Evolutionary conservation across 73 alveolate genomes (phyloP).

Genomic region (Tetrahymena thermophila): DNA sequence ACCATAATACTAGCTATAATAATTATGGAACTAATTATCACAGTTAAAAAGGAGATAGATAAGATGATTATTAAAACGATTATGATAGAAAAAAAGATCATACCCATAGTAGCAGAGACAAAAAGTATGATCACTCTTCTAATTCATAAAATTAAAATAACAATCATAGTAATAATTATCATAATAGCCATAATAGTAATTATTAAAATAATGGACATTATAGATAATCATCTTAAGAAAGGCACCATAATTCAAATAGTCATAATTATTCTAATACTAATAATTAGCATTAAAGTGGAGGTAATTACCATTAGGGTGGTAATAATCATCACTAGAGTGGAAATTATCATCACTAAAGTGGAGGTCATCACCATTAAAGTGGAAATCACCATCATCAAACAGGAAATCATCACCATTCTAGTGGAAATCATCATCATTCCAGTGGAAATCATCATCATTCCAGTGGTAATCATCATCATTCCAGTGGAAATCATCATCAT

Average conservation of each 20-base stretch:
- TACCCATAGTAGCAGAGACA: background rate
- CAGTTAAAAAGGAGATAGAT: background rate
- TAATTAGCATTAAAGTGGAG: background rate
- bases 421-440: background rate
- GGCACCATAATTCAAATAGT: background rate
- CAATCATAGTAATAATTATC: background rate
- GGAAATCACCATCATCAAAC: background rate
- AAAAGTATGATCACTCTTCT: background rate
- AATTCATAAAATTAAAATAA: background rate
- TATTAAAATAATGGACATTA: background rate
- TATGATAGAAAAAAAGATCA: background rate
- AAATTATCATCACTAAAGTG: background rate
- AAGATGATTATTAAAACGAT: background rate
- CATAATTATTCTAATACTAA: background rate
- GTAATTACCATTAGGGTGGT: background rate
- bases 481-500: background rate
- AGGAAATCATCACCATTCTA: background rate
- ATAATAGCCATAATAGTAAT: background rate
- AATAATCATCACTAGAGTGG: background rate
- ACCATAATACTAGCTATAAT: background rate
- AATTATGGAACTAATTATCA: background rate
- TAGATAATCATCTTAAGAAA: background rate
- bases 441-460: background rate
- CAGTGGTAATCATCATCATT: background rate
- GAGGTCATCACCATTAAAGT: background rate